Evolutionary conservation across 805 yeast genomes (phyloP).

Genomic region (Pichia phayaonensis): DNA sequence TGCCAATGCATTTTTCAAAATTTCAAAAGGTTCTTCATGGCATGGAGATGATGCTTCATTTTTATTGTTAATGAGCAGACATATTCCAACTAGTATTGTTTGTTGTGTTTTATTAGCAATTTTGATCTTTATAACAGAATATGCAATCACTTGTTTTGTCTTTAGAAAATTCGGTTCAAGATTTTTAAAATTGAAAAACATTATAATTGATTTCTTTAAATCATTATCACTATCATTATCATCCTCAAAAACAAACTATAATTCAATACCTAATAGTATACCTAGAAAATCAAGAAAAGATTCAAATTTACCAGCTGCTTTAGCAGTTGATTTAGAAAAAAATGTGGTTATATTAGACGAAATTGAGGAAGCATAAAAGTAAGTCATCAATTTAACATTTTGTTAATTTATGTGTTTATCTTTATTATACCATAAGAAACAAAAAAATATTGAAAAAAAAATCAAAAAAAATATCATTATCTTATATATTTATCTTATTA

Average conservation of each 20-base stretch:
- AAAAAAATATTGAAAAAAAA: neutral
- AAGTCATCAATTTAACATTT: too few species aligned
- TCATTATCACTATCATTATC: neutral
- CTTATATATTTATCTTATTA: neutral
- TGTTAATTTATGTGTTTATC: too few species aligned
- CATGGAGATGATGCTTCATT: conserved; percentile 81
- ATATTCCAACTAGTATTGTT: conserved; percentile 62
- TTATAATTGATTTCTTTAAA: neutral
- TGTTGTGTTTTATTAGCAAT: conserved; percentile 59
- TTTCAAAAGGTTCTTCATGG: conserved; percentile 86
- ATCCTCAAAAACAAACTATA: neutral
- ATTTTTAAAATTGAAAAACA: conserved; percentile 2
- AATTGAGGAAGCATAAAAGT: conserved; percentile 3
- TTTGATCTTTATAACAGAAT: conserved; percentile 39
- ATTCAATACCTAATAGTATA: neutral
- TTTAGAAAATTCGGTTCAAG: conserved; percentile 5
- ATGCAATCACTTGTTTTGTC: conserved; percentile 29
- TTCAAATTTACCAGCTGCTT: conserved; percentile 40
- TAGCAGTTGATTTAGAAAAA: conserved; percentile 30
- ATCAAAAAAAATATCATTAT: neutral
- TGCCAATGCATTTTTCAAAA: conserved; percentile 58
- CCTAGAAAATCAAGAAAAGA: conserved; percentile 39
- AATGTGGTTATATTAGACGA: conserved; percentile 18
- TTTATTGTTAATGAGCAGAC: conserved; percentile 65
- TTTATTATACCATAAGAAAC: neutral